These are phyloP conservation scores for Chrysanthemum seticuspe DNA, from an alignment of 129 eudicot species.

Conservation along the genomic window DNA sequence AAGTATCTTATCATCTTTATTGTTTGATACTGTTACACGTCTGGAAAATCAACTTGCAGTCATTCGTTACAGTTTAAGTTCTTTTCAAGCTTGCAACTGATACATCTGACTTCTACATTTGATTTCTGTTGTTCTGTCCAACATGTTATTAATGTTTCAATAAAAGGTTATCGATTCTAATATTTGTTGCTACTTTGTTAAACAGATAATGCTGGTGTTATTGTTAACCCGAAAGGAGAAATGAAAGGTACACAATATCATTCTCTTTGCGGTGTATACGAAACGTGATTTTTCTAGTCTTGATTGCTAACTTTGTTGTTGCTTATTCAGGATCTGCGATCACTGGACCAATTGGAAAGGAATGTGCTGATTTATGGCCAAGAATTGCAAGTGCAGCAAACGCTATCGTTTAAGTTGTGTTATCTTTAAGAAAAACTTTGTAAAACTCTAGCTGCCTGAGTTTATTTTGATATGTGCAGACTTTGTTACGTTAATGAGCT, in stretches of 20 bases:
- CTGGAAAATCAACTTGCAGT: too few relatives aligned
- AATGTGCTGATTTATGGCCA: conserved; percentile 62
- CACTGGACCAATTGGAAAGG: conserved; percentile 68
- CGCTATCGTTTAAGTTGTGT: not conserved
- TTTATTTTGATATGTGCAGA: not conserved
- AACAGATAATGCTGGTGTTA: conserved; percentile 64
- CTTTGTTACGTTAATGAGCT: not conserved
- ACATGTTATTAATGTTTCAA: not conserved
- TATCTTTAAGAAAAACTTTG: not conserved
- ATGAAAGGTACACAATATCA: conserved; percentile 48
- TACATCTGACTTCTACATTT: conserved; percentile 29
- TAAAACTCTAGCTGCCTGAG: not conserved
- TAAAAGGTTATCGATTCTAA: not conserved
- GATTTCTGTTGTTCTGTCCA: not conserved
- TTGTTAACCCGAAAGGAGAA: conserved; percentile 59
- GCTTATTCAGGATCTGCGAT: conserved; percentile 51
- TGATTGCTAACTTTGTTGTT: not conserved
- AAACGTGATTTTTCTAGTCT: not conserved
- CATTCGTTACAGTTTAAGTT: too few relatives aligned
- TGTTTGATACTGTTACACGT: too few relatives aligned
- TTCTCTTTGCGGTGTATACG: too few relatives aligned
- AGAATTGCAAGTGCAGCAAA: conserved; percentile 51
- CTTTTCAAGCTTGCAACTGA: too few relatives aligned
- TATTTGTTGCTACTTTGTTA: not conserved
- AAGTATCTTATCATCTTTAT: too few relatives aligned